Conservation (phyloP, 1,284 basidiomycete species). For the Volvariella surrecta region DNA sequence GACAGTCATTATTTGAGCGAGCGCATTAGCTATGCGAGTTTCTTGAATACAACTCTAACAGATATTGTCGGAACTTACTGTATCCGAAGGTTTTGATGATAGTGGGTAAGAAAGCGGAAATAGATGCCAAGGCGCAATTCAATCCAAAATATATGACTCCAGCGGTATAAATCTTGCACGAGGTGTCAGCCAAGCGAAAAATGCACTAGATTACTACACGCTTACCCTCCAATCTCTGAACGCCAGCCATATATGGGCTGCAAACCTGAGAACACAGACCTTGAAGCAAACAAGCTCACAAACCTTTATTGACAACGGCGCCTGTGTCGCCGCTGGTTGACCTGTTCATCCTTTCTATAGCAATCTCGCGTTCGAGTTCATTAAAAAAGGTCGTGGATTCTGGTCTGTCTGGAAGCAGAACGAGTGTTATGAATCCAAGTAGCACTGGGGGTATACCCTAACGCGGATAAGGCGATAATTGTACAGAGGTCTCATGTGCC, state of each 20-base stretch:
- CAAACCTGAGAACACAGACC: background rate
- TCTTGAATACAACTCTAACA: slow-evolving; percentile 8
- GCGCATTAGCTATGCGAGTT: slow-evolving; percentile 20
- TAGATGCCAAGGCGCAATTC: slow-evolving; percentile 72
- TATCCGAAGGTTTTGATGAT: slow-evolving; percentile 69
- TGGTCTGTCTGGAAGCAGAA: slow-evolving; percentile 70
- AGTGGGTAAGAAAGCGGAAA: slow-evolving; percentile 80
- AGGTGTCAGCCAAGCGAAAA: background rate
- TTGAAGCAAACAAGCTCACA: too few species aligned
- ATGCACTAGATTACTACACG: slow-evolving; percentile 7
- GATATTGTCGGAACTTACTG: slow-evolving; percentile 20
- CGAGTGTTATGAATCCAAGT: slow-evolving; percentile 56
- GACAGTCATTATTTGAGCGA: slow-evolving; percentile 65
- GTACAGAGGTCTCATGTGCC: slow-evolving; percentile 10
- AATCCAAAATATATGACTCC: slow-evolving; percentile 72
- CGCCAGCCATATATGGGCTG: slow-evolving; percentile 55
- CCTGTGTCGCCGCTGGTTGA: slow-evolving; percentile 62
- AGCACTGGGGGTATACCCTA: slow-evolving; percentile 62
- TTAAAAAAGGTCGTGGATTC: slow-evolving; percentile 67
- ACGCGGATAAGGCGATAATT: background rate
- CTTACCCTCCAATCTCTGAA: slow-evolving; percentile 66
- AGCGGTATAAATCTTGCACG: slow-evolving; percentile 46
- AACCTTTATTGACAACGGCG: slow-evolving; percentile 59
- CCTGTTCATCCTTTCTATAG: slow-evolving; percentile 67
- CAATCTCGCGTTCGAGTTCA: slow-evolving; percentile 66